Conservation (phyloP, 805 yeast species). For the Ogataea ganodermae region DNA sequence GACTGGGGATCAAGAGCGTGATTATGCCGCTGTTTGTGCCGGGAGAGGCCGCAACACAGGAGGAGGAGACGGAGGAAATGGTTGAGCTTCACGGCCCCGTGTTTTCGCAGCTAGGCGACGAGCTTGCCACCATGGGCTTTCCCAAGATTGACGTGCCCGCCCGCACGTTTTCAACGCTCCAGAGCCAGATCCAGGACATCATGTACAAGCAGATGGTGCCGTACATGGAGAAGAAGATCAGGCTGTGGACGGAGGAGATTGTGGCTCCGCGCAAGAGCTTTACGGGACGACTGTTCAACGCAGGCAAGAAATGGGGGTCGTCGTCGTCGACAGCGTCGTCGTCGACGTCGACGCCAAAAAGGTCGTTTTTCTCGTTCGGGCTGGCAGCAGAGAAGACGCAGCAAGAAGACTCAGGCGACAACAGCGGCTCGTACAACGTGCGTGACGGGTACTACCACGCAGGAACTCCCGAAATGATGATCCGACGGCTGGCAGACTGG, state of each 20-base stretch:
- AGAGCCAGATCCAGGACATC: conserved; percentile 46
- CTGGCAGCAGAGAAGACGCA: conserved; percentile 11
- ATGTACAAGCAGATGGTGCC: conserved; percentile 61
- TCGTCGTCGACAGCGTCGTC: conserved; percentile 35
- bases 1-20: conserved; percentile 23
- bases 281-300: conserved; percentile 68
- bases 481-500: conserved; percentile 90
- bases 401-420: conserved; percentile 8
- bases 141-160: conserved; percentile 14
- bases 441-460: conserved; percentile 61
- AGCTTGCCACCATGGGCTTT: conserved; percentile 28
- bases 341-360: conserved; percentile 31
- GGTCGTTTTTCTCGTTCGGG: conserved; percentile 38
- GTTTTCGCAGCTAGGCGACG: conserved; percentile 49
- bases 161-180: conserved; percentile 31
- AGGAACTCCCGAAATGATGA: conserved; percentile 66
- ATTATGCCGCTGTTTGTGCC: conserved; percentile 20
- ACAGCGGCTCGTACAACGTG: conserved; percentile 41
- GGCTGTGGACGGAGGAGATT: conserved; percentile 82
- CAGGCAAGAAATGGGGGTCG: conserved; percentile 56
- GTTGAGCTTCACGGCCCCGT: conserved; percentile 32
- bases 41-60: background rate
- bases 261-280: conserved; percentile 76
- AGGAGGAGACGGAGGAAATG: conserved; percentile 3
- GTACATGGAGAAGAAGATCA: conserved; percentile 81